Conservation (phyloP, 371 early-diverging fungal genomes). For the Lichtheimia ramosa region DNA sequence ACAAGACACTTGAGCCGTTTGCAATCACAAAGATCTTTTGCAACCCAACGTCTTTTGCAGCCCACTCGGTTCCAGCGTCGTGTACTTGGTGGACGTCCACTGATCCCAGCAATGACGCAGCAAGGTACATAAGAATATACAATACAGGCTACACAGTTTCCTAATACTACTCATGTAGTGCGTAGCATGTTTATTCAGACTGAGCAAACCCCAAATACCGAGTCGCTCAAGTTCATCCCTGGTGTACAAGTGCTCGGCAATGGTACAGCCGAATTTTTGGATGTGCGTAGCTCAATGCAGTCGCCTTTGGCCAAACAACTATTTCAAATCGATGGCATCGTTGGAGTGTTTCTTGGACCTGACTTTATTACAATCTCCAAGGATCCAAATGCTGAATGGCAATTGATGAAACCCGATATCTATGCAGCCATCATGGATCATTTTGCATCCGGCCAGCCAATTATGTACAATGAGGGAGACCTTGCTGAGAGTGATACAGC, state of each 20-base stretch:
- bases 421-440: conserved; percentile 96
- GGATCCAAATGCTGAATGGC: conserved; percentile 84
- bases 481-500: conserved; percentile 66
- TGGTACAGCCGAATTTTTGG: conserved; percentile 79
- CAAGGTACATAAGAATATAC: no score
- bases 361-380: conserved; percentile 95
- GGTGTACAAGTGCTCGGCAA: conserved; percentile 74
- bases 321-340: conserved; percentile 89
- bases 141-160: no score
- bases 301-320: conserved; percentile 90
- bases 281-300: conserved; percentile 70
- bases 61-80: no score
- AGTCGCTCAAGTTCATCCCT: conserved; percentile 92
- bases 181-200: conserved; percentile 95
- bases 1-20: no score
- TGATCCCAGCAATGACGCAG: no score
- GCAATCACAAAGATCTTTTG: no score
- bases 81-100: no score
- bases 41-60: no score
- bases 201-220: conserved; percentile 90
- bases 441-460: conserved; percentile 81
- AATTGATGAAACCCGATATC: conserved; percentile 92
- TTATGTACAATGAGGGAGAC: conserved; percentile 57
- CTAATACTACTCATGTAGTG: conserved; percentile 23
- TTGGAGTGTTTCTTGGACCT: conserved; percentile 84